Evolutionary conservation across 108 stramenopile genomes (phyloP).

Genomic region (Nitzschia inconspicua): DNA sequence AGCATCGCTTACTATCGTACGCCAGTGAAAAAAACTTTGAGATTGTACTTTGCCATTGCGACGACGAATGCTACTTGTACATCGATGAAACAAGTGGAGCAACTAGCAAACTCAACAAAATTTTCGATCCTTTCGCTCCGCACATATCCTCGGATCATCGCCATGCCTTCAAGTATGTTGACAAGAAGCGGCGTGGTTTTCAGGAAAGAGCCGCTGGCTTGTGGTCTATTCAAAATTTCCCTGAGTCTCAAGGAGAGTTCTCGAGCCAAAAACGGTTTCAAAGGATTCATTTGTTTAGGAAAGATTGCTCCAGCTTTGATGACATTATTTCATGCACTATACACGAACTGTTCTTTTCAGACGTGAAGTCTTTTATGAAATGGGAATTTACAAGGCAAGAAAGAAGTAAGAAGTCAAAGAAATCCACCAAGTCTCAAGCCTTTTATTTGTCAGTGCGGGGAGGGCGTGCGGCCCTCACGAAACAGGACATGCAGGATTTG

Average conservation of each 20-base stretch:
- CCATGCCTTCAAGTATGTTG: not conserved
- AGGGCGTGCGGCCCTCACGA: slow-evolving; percentile 23
- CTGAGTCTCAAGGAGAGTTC: not conserved
- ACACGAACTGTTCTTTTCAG: not conserved
- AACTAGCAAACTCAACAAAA: not conserved
- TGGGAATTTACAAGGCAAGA: not conserved
- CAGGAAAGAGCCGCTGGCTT: slow-evolving; percentile 18
- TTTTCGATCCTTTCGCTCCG: not conserved
- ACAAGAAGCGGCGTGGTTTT: slow-evolving; percentile 20
- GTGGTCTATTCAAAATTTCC: slow-evolving; percentile 9
- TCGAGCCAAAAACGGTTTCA: not conserved
- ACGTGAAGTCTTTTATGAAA: slow-evolving; percentile 1
- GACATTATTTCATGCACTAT: not conserved
- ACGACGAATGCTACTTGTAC: slow-evolving; percentile 10
- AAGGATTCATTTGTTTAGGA: not conserved
- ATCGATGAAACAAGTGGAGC: not conserved
- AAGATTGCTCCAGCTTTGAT: not conserved
- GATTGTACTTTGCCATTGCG: slow-evolving; percentile 26
- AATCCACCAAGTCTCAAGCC: not conserved
- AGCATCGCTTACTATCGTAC: slow-evolving; percentile 56
- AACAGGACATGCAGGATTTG: slow-evolving; percentile 46
- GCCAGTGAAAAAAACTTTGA: slow-evolving; percentile 44
- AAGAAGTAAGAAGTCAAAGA: slow-evolving; percentile 22
- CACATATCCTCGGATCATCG: not conserved
- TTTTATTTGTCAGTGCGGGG: slow-evolving; percentile 15